Evolutionary conservation across 305 asterid genomes (phyloP).

Genomic region (Caryopteris hybrid): DNA sequence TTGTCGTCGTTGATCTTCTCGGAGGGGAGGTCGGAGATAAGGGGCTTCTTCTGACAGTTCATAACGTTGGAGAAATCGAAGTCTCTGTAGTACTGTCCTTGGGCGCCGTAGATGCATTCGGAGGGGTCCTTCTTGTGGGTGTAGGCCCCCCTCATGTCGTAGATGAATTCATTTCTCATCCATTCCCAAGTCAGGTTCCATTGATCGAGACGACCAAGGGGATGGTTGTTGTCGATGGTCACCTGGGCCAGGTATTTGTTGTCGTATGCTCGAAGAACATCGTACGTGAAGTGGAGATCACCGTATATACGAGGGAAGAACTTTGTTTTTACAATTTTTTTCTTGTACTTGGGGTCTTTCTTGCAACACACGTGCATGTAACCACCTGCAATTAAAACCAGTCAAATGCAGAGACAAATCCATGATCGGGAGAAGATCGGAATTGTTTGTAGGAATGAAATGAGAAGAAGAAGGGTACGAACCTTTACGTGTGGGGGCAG

Average conservation of each 20-base stretch:
- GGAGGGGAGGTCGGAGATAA: conserved; percentile 68
- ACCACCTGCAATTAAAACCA: no score
- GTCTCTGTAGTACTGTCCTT: conserved; percentile 61
- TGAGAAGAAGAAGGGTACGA: neutral
- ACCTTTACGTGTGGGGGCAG: conserved; percentile 48
- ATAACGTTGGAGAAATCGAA: conserved; percentile 65
- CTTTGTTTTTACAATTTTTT: conserved; percentile 35
- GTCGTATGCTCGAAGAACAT: conserved; percentile 52
- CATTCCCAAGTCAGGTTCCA: conserved; percentile 93
- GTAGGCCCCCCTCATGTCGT: conserved; percentile 68
- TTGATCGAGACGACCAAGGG: conserved; percentile 81
- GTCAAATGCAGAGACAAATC: no score
- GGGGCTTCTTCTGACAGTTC: conserved; percentile 72
- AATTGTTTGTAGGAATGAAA: neutral
- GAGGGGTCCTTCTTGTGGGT: conserved; percentile 59
- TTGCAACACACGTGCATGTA: conserved; percentile 60
- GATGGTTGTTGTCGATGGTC: conserved; percentile 73
- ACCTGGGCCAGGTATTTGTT: conserved; percentile 71
- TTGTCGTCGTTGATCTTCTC: conserved; percentile 53
- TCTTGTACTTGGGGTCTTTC: conserved; percentile 68
- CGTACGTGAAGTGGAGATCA: conserved; percentile 71
- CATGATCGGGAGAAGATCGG: neutral
- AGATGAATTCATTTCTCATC: conserved; percentile 77
- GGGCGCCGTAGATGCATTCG: conserved; percentile 77
- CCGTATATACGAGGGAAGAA: conserved; percentile 48